Evolutionary conservation across 2,329 filamentous ascomycete genomes (phyloP), one percentile per base, ranked within the genome.

Genomic region (Verruconis gallopava): DNA sequence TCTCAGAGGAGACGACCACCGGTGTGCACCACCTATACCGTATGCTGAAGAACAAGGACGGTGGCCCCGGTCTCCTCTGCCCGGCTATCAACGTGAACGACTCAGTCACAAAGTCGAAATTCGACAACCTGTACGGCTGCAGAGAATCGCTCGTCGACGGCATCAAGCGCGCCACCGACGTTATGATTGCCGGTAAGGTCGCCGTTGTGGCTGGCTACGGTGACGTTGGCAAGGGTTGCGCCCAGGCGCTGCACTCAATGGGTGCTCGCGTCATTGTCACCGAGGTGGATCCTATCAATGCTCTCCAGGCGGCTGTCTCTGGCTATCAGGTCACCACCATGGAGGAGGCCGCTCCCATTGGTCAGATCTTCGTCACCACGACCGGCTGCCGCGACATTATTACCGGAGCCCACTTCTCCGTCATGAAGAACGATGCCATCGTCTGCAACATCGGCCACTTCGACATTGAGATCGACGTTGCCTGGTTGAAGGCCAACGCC

Each of bases 401-500:
- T 51, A 79, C 81, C 56, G 85, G 81, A 63, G 69, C 73, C 61
- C 89, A 98, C 79, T 96, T 98, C 65, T 80, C 93, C 73, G 76
- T 67, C 56, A 98, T 98, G 89, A 73, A 72, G 60, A 94, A 96
- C 71, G 89, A 98, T 58, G 88, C 89, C 65, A 96, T 98, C 59
- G 89, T 96, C 56, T 96, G 89, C 86, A 98, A 98, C 78, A 98
- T 98, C 71, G 89, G 89, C 64, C 89, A 98, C 76, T 98, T 98
- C 70, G 89, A 98, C 67, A 93, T 95, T 58, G 91, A 98, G 75
- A 98, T 98, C 58, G 91, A 98, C 66, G 91, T 98, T 69, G 91
- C 91, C 53, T 98, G 91, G 91, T 75, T 98, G 68, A 96, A 96
- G 84, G 79, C 79, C 69, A 96, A 93, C 71, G 82, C 89, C 64